Base-by-base conservation (phyloP, 2,329 filamentous ascomycete genomes). In the Catunica adiposa region DNA sequence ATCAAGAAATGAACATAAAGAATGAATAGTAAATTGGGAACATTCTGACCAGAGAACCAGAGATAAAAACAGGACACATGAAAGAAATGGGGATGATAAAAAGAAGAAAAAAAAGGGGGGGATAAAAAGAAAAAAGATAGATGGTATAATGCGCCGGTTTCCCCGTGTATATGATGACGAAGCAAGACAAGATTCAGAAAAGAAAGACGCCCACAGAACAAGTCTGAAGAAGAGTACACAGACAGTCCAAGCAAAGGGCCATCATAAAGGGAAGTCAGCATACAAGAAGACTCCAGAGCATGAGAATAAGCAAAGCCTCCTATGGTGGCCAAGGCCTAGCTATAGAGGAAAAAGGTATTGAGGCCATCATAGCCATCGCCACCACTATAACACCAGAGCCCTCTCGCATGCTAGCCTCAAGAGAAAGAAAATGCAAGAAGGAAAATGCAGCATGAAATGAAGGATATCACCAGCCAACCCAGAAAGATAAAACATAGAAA, bases 71-170 rank as follows among this genome's bases (percentile, higher is more conserved):
- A 47, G 53, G 55, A 38, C 46, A 14, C 14, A 40, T 26, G 31
- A 29, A 59, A 58, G 61, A 57, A 60, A 17, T 7, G 8, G 56
- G 56, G 60, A 15, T 54, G 54, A 51, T 50, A 56, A 38, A 44
- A 44, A 44, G 20, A n/a, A 44, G 20, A 44, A 17, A 62, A 56
- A 60, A 17, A n/a, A 44, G n/a, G n/a, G n/a, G n/a, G n/a, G n/a
- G n/a, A n/a, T n/a, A n/a, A n/a, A 44, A 44, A 44, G 40, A 44
- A n/a, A 44, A 44, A 44, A 17, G 56, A 54, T 58, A 60, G 55
- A 55, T 59, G 58, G 57, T 54, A 59, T 59, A 55, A 53, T 56
- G 51, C 51, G 51, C 51, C 51, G 26, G 22, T 40, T 59, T 44
- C 56, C 56, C 37, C 48, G 40, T 54, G 46, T 57, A 53, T 55